Evolutionary conservation across 2,329 filamentous ascomycete genomes (phyloP).

Genomic region (Xylariaceae sp.): DNA sequence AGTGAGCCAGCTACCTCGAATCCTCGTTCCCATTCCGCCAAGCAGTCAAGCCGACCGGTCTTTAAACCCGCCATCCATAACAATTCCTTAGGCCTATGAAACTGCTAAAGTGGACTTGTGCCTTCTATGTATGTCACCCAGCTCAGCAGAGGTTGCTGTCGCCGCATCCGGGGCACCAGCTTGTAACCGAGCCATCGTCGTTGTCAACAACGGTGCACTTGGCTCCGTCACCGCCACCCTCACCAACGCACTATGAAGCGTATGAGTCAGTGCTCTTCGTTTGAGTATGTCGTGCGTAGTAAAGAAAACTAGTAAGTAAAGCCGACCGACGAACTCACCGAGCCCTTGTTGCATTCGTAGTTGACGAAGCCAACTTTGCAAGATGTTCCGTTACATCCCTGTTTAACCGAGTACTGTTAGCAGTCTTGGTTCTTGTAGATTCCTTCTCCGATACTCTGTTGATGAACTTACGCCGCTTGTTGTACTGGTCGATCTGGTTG

Average conservation of each 20-base stretch:
- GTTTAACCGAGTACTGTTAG: not conserved
- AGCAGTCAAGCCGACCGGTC: too few relatives aligned
- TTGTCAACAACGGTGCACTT: slow-evolving; percentile 2
- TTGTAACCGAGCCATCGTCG: not conserved
- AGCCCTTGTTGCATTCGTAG: not conserved
- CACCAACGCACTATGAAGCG: not conserved
- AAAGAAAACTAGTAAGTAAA: not conserved
- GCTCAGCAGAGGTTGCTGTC: slow-evolving; percentile 2
- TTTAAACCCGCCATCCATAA: too few relatives aligned
- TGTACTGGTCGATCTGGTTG: not conserved
- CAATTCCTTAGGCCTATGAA: too few relatives aligned
- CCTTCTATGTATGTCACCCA: too few relatives aligned
- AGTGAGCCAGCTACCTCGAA: too few relatives aligned
- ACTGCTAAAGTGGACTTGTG: too few relatives aligned
- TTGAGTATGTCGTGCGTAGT: not conserved
- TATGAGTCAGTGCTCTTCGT: not conserved
- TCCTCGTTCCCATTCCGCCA: too few relatives aligned
- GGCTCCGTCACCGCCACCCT: slow-evolving; percentile 2
- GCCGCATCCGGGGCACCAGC: slow-evolving; percentile 1
- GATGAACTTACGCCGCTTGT: not conserved
- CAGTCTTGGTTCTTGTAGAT: not conserved
- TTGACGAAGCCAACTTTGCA: slow-evolving; percentile 1
- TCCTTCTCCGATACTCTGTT: not conserved
- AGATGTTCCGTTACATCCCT: slow-evolving; percentile 3
- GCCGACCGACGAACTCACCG: not conserved